Evolutionary conservation across 169 alveolate species (phyloP).

Genomic region (Eimeria necatrix): DNA sequence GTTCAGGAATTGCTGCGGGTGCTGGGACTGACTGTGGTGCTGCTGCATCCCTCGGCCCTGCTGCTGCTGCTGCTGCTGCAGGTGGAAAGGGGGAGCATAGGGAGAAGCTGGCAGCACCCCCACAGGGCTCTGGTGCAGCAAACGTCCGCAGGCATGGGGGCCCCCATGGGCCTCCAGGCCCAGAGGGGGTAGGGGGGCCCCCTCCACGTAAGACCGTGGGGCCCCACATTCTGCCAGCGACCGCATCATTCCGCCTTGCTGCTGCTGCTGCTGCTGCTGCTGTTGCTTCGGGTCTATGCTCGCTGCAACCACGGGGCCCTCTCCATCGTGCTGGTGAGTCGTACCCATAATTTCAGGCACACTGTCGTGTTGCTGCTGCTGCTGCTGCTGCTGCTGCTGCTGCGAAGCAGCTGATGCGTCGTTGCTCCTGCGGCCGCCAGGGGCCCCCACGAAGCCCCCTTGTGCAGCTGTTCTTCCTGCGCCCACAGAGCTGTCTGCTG

Average conservation of each 20-base stretch:
- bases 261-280: conserved; percentile 38
- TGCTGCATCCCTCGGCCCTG: conserved; percentile 27
- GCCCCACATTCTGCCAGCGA: conserved; percentile 37
- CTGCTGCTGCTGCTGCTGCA: conserved; percentile 68
- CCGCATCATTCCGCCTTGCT: conserved; percentile 13
- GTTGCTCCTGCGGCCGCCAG: conserved; percentile 16
- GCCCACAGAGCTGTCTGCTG: background rate
- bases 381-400: conserved; percentile 55
- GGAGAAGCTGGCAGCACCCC: conserved; percentile 25
- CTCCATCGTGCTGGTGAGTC: conserved; percentile 18
- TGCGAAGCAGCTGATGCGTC: background rate
- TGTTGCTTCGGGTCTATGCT: background rate
- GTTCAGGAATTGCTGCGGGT: conserved; percentile 21
- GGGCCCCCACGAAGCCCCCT: background rate
- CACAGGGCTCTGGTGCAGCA: conserved; percentile 42
- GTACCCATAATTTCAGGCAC: background rate
- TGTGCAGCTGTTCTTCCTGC: background rate
- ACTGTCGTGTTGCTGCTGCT: conserved; percentile 35
- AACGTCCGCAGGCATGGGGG: background rate
- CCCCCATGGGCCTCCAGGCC: conserved; percentile 4
- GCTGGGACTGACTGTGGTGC: conserved; percentile 36
- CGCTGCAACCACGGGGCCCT: conserved; percentile 10
- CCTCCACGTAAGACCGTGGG: conserved; percentile 19
- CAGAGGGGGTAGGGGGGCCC: conserved; percentile 4
- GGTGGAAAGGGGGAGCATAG: background rate